Conservation (phyloP, 2,329 filamentous ascomycete genomes). For the Alternaria sp. region DNA sequence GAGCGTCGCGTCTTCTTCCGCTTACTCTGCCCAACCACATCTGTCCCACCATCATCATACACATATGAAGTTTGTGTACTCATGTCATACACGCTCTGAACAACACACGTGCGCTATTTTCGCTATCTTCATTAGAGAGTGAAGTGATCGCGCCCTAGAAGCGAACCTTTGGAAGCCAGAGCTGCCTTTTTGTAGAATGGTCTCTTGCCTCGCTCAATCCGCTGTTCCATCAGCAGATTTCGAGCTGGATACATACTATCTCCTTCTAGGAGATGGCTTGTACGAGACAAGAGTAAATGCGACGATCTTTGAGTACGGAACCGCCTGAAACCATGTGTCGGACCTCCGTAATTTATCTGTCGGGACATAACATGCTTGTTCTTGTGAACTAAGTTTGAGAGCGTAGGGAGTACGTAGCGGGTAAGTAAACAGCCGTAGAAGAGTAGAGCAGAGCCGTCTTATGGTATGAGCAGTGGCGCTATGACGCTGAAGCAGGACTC, state of each 20-base stretch:
- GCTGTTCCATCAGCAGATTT: slow-evolving; percentile 44
- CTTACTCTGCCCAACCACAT: slow-evolving; percentile 8
- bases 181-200: slow-evolving; percentile 11
- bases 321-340: slow-evolving; percentile 42
- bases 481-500: too few relatives aligned
- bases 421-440: too few relatives aligned
- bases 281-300: slow-evolving; percentile 51
- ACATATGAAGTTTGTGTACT: not conserved
- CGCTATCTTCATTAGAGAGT: not conserved
- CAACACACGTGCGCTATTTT: accelerated
- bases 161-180: not conserved
- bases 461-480: too few relatives aligned
- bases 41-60: not conserved
- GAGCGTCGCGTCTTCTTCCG: slow-evolving; percentile 4
- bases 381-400: too few relatives aligned
- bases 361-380: slow-evolving; percentile 38
- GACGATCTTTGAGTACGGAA: slow-evolving; percentile 54
- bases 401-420: not conserved
- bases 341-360: slow-evolving; percentile 52
- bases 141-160: not conserved
- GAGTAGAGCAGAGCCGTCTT: too few relatives aligned
- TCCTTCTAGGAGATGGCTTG: slow-evolving; percentile 15
- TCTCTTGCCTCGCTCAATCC: slow-evolving; percentile 53
- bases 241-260: slow-evolving; percentile 47
- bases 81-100: not conserved